Conservation (phyloP, 371 early-diverging fungal genomes). For the Mortierella sp. region DNA sequence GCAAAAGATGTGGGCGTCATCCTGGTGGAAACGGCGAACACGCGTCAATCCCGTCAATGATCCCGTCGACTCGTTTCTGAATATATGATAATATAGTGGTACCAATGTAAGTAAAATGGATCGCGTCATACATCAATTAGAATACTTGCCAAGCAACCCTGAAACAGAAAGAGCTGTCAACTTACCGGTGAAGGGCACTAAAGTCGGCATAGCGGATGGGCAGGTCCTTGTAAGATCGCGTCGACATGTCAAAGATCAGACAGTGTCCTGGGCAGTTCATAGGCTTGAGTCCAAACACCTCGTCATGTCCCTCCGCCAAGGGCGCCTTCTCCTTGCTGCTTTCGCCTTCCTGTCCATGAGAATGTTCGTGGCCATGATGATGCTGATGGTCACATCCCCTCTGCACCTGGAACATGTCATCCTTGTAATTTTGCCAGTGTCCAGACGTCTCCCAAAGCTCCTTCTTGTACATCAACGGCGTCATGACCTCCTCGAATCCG, state of each 20-base stretch:
- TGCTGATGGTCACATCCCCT: constrained; percentile 60
- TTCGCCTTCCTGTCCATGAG: constrained; percentile 16
- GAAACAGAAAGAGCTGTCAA: background rate
- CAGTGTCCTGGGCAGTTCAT: constrained; percentile 99
- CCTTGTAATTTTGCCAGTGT: constrained; percentile 96
- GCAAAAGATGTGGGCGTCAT: constrained; percentile 99
- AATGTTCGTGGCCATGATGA: constrained; percentile 61
- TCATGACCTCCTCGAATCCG: constrained; percentile 96
- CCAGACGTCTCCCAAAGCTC: constrained; percentile 97
- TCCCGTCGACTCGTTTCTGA: constrained; percentile 91
- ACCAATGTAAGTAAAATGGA: background rate
- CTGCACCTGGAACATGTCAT: constrained; percentile 74
- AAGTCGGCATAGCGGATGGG: constrained; percentile 96
- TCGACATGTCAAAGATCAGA: constrained; percentile 87
- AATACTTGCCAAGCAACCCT: background rate
- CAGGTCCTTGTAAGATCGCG: constrained; percentile 92
- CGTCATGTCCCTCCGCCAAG: constrained; percentile 63
- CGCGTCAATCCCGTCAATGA: constrained; percentile 95
- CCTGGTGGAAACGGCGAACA: constrained; percentile 97
- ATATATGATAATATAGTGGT: background rate
- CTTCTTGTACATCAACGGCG: constrained; percentile 95
- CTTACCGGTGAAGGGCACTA: constrained; percentile 89
- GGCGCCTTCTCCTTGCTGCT: constrained; percentile 20
- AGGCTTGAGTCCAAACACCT: constrained; percentile 91
- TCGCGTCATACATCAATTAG: background rate